Evolutionary conservation across 768 basidiomycete species (phyloP).

Genomic region (Leccinum disarticulatum): DNA sequence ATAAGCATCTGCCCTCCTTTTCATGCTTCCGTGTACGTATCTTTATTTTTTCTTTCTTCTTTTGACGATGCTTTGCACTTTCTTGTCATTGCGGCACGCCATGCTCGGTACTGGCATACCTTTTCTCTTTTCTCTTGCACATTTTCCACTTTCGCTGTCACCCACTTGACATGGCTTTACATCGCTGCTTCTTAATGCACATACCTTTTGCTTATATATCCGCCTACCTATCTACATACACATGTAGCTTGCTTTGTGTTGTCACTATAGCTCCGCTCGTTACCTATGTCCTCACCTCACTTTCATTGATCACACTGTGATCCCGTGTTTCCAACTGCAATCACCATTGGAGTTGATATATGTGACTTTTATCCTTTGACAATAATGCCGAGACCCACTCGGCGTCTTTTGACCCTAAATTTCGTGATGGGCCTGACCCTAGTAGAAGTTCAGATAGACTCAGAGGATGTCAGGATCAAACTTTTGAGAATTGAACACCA

Average conservation of each 20-base stretch:
- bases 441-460: not conserved
- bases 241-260: constrained; percentile 8
- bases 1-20: constrained; percentile 5
- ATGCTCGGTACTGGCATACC: constrained; percentile 19
- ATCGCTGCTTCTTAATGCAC: not conserved
- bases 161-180: constrained; percentile 18
- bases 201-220: not conserved
- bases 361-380: not conserved
- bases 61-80: constrained; percentile 6
- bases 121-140: not conserved
- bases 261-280: not conserved
- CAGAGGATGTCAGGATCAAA: not conserved
- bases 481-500: not conserved
- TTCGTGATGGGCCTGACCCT: not conserved
- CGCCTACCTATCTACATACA: not conserved
- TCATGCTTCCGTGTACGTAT: constrained; percentile 16
- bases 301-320: constrained; percentile 1
- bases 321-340: not conserved
- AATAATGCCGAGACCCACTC: not conserved
- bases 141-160: constrained; percentile 1
- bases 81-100: constrained; percentile 8
- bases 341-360: not conserved
- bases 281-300: constrained; percentile 2
- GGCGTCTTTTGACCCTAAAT: not conserved
- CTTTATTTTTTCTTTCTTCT: constrained; percentile 1